These are phyloP conservation scores for Anisogramma anomala DNA, from an alignment of 2,329 filamentous ascomycete genomes.

Conservation along the genomic window DNA sequence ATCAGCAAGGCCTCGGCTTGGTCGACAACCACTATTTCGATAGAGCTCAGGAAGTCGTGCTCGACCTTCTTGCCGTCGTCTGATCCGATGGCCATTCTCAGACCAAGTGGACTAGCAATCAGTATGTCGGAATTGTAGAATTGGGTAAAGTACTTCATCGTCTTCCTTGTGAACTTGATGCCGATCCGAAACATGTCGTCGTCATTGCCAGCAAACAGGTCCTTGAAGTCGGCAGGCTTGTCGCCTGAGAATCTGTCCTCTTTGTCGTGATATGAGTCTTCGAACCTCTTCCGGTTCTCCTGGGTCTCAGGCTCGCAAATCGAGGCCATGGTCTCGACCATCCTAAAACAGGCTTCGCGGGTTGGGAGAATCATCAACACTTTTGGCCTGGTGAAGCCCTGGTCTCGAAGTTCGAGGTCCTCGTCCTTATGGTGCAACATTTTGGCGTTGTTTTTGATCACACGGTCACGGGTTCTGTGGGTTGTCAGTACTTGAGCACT, in stretches of 20 bases:
- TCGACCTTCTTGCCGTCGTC: slow-evolving; percentile 55
- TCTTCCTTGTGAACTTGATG: slow-evolving; percentile 95
- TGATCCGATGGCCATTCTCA: slow-evolving; percentile 82
- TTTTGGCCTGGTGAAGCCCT: slow-evolving; percentile 92
- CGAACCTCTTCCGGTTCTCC: slow-evolving; percentile 87
- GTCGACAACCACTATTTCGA: slow-evolving; percentile 82
- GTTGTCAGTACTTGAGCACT: not conserved
- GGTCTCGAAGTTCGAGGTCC: slow-evolving; percentile 71
- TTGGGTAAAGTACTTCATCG: slow-evolving; percentile 83
- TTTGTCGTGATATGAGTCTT: slow-evolving; percentile 65
- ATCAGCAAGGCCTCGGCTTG: slow-evolving; percentile 88
- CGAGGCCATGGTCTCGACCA: slow-evolving; percentile 64
- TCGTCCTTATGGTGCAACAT: slow-evolving; percentile 53
- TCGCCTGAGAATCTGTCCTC: slow-evolving; percentile 58
- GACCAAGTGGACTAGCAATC: slow-evolving; percentile 75
- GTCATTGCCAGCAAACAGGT: slow-evolving; percentile 87
- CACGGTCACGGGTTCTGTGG: slow-evolving; percentile 65
- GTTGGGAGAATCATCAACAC: slow-evolving; percentile 85
- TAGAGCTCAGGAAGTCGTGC: slow-evolving; percentile 83
- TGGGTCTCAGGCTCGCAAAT: slow-evolving; percentile 78
- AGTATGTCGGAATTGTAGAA: slow-evolving; percentile 98
- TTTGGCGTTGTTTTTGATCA: slow-evolving; percentile 84
- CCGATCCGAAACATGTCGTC: slow-evolving; percentile 95
- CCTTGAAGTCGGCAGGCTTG: slow-evolving; percentile 75
- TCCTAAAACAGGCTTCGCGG: slow-evolving; percentile 69